Evolutionary conservation across 176 grass and related monocot species (phyloP).

Genomic region (sorghum (Sorghum bicolor)): DNA sequence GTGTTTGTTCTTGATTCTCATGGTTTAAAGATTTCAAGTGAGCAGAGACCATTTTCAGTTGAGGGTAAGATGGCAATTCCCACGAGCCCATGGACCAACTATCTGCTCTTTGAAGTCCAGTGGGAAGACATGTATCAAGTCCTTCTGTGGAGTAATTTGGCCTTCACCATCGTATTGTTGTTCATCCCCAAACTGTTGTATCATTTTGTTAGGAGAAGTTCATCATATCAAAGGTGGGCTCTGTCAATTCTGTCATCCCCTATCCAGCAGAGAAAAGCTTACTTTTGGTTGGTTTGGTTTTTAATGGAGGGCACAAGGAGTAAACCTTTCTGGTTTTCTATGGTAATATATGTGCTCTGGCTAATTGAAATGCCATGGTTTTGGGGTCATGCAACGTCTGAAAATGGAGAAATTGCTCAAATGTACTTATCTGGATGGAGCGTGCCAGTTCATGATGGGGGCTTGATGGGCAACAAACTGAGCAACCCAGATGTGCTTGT

Average conservation of each 20-base stretch:
- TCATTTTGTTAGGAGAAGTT: conserved; percentile 40
- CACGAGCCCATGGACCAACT: conserved; percentile 37
- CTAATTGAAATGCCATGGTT: conserved; percentile 82
- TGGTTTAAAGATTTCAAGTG: conserved; percentile 51
- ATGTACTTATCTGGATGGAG: conserved; percentile 88
- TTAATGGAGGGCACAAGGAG: conserved; percentile 70
- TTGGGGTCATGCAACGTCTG: conserved; percentile 70
- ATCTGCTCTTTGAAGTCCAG: conserved; percentile 68
- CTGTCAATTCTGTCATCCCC: conserved; percentile 40
- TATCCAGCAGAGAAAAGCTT: conserved; percentile 36
- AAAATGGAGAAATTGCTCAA: conserved; percentile 57
- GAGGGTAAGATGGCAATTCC: conserved; percentile 47
- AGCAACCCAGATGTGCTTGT: conserved; percentile 68
- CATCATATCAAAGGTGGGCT: conserved; percentile 41
- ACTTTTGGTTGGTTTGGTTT: conserved; percentile 58
- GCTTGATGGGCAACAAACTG: conserved; percentile 28
- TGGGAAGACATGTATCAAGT: conserved; percentile 74
- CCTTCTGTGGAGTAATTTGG: conserved; percentile 67
- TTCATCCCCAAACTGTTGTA: conserved; percentile 51
- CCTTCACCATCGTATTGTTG: conserved; percentile 46
- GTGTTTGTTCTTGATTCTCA: conserved; percentile 61
- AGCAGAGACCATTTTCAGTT: conserved; percentile 67
- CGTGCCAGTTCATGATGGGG: conserved; percentile 23
- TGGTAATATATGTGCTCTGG: conserved; percentile 61
- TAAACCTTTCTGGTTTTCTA: conserved; percentile 53